Evolutionary conservation across 495 filamentous ascomycete genomes (phyloP).

Genomic region (Hypoxylon lenormandii): DNA sequence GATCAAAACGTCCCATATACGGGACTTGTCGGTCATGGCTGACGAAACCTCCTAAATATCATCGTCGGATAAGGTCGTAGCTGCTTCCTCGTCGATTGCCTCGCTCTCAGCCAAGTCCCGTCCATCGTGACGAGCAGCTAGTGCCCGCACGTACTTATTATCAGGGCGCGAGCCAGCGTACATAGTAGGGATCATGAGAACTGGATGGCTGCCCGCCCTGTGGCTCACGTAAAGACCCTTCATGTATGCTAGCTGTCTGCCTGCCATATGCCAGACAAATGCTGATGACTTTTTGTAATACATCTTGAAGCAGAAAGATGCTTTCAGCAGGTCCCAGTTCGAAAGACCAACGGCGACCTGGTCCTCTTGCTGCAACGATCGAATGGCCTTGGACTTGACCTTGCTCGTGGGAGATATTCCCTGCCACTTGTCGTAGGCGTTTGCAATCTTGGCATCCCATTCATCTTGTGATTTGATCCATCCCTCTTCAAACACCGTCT

Average conservation of each 20-base stretch:
- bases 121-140: slow-evolving; percentile 32
- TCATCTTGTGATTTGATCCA: slow-evolving; percentile 53
- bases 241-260: slow-evolving; percentile 70
- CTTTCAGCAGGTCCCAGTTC: slow-evolving; percentile 70
- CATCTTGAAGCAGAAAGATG: slow-evolving; percentile 68
- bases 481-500: slow-evolving; percentile 41
- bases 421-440: slow-evolving; percentile 59
- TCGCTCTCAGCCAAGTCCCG: slow-evolving; percentile 24
- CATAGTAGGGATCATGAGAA: slow-evolving; percentile 58
- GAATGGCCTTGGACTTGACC: slow-evolving; percentile 48
- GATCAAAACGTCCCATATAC: slow-evolving; percentile 9
- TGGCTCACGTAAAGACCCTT: slow-evolving; percentile 62
- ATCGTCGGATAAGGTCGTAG: slow-evolving; percentile 27
- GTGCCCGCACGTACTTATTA: slow-evolving; percentile 44
- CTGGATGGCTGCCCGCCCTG: slow-evolving; percentile 33
- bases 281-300: slow-evolving; percentile 51
- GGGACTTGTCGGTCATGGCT: neutral
- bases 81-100: slow-evolving; percentile 31
- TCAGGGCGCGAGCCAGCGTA: slow-evolving; percentile 60
- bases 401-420: slow-evolving; percentile 55
- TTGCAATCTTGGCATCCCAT: slow-evolving; percentile 57
- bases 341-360: slow-evolving; percentile 58
- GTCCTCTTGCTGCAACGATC: slow-evolving; percentile 60
- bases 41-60: slow-evolving; percentile 24
- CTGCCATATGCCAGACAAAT: slow-evolving; percentile 74